Evolutionary conservation across 371 early-diverging fungal species (phyloP), one percentile per base, ranked within the genome.

Genomic region (Haplosporangium sp.): DNA sequence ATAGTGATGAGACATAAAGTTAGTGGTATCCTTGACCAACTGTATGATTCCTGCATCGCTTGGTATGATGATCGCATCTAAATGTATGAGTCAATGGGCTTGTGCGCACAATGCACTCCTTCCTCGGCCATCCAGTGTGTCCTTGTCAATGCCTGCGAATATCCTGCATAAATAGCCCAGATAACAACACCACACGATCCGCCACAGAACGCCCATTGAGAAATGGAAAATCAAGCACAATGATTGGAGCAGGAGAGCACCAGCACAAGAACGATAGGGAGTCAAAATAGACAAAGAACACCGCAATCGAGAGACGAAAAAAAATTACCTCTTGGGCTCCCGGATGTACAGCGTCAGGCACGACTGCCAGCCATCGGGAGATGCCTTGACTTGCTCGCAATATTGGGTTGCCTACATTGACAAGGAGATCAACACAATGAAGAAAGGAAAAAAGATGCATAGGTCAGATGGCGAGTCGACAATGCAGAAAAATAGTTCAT

Each of bases 341-440:
- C 86, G 86, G 68, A 91, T 87, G 70, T 95, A 95, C 54, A 96
- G 85, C 61, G 90, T 85, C 50, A 96, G 74, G 79, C 96, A 93
- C 46, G 94, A 75, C 83, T 91, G 91, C 96, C 96, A 96, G 46
- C 96, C 96, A 57, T 94, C 91, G 2, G 88, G 83, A 47, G 94
- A 90, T 50, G 83, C 83, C 73, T 91, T 92, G 48, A 98, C 85
- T 80, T 92, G 89, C 67, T 94, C 94, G 80, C 93, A 95, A 81
- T 92, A 97, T 58, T 89, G 89, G 48, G 87, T 94, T 2, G 97
- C 98, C 93, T 96, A 86, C n/a, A 41, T 47, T 48, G 29, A 48
- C 9, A 41, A 40, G 23, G 14, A 59, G 37, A 47, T 7, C 11
- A 12, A 21, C 8, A 40, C 4, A 6, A 6, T 6, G 40, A 7